These are phyloP conservation scores for Kondoa malvinella DNA, from an alignment of 768 basidiomycete genomes.

Conservation along the genomic window DNA sequence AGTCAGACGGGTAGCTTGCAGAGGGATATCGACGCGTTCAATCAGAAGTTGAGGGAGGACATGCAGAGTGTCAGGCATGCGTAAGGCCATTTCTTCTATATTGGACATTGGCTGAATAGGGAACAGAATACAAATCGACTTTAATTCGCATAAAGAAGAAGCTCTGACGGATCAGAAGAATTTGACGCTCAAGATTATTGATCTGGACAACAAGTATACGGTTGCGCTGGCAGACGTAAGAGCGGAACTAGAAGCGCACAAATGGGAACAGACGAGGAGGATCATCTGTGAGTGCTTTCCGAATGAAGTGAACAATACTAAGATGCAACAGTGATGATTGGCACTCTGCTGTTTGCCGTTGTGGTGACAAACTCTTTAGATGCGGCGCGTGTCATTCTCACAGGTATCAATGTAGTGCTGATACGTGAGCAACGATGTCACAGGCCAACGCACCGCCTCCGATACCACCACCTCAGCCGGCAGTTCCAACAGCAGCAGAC, in stretches of 20 bases:
- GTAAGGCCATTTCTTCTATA: constrained; percentile 38
- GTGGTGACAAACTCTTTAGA: constrained; percentile 13
- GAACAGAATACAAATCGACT: constrained; percentile 65
- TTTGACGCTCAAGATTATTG: constrained; percentile 58
- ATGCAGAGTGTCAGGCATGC: constrained; percentile 77
- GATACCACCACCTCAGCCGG: constrained; percentile 7
- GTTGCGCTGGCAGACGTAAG: constrained; percentile 34
- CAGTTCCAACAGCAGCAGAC: neutral
- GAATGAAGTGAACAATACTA: neutral
- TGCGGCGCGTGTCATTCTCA: neutral
- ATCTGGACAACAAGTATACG: constrained; percentile 37
- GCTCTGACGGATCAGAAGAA: constrained; percentile 64
- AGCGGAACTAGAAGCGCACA: constrained; percentile 35
- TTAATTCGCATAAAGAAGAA: constrained; percentile 85
- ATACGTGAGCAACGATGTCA: neutral
- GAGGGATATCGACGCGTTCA: constrained; percentile 66
- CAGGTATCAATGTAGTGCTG: neutral
- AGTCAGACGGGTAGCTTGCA: constrained; percentile 57
- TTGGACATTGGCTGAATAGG: neutral
- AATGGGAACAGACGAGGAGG: constrained; percentile 34
- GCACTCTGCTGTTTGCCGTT: constrained; percentile 4
- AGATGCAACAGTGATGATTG: constrained; percentile 14
- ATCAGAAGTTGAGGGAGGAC: constrained; percentile 87
- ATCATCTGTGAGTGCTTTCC: constrained; percentile 24
- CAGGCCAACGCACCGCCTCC: constrained; percentile 5